Conservation (phyloP, 148 eudicot species). For the Euryodendron excelsum region DNA sequence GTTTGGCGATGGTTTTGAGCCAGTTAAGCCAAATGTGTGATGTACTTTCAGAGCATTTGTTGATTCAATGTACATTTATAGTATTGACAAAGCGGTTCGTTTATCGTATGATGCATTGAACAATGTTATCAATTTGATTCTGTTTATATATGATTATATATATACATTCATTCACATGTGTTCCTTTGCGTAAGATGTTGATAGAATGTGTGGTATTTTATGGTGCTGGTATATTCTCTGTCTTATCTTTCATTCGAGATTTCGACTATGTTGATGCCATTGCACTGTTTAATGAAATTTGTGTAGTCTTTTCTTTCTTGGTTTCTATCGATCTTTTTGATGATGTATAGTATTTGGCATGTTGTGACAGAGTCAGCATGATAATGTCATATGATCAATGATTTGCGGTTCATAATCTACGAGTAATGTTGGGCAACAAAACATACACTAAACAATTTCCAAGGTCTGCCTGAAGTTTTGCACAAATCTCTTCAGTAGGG, state of each 20-base stretch:
- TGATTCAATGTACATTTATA: neutral
- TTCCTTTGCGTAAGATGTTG: neutral
- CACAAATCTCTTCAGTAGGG: too few relatives aligned
- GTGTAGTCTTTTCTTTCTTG: neutral
- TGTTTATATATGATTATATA: neutral
- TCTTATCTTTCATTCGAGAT: neutral
- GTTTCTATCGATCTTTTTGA: neutral
- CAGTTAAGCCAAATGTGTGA: neutral
- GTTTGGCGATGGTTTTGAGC: neutral
- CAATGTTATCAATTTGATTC: neutral
- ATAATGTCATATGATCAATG: neutral
- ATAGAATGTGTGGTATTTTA: neutral
- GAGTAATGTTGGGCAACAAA: neutral
- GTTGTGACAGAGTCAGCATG: neutral
- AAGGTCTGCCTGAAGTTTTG: too few relatives aligned
- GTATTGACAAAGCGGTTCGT: neutral
- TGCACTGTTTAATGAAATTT: too few relatives aligned
- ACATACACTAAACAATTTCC: neutral
- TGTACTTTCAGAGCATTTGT: neutral
- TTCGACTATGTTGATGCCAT: too few relatives aligned
- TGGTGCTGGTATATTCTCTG: neutral
- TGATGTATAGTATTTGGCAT: neutral
- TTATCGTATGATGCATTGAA: neutral
- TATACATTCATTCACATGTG: neutral
- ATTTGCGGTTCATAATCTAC: neutral